phyloP scores from a whole-genome alignment of 306 rosid genomes.

The Quercus wislizeni region DNA sequence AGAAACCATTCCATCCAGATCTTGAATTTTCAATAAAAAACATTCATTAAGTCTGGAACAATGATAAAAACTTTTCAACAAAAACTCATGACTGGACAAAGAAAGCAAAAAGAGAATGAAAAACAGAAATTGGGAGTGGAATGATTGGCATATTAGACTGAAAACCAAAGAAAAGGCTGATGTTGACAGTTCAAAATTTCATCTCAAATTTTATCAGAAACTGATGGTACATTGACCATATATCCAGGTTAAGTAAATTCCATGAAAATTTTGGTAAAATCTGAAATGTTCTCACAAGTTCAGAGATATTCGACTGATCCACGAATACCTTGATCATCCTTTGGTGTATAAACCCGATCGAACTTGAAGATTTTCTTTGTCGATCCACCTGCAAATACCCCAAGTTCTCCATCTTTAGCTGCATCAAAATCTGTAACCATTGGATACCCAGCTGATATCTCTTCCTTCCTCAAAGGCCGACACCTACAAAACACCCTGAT shows the following conservation, averaged over 20 bases:
- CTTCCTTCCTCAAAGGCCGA: slow-evolving; percentile 45
- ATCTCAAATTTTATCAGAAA: background rate
- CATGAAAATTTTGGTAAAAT: background rate
- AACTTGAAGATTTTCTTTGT: slow-evolving; percentile 21
- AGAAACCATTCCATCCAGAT: background rate
- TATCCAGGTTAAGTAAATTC: background rate
- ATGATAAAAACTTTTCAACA: background rate
- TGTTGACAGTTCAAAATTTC: background rate
- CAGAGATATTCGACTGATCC: no score
- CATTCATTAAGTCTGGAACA: background rate
- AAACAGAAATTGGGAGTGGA: background rate
- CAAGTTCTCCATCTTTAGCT: slow-evolving; percentile 27
- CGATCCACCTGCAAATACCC: slow-evolving; percentile 10
- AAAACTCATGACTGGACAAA: background rate
- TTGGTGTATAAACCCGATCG: slow-evolving; percentile 26
- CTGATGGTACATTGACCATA: background rate
- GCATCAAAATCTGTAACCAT: slow-evolving; percentile 24
- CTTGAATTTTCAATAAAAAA: background rate
- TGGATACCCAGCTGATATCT: slow-evolving; percentile 8
- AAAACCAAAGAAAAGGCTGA: background rate
- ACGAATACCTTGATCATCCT: slow-evolving; percentile 22
- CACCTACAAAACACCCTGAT: slow-evolving; percentile 66
- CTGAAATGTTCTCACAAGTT: no score
- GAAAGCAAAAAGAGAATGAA: background rate
- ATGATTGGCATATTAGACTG: background rate